Percentiles rank a stretch among this genome's conserved stretches.
Evolutionary conservation across 2,329 filamentous ascomycete species (phyloP).

Genomic region (Corinectria fuckeliana): DNA sequence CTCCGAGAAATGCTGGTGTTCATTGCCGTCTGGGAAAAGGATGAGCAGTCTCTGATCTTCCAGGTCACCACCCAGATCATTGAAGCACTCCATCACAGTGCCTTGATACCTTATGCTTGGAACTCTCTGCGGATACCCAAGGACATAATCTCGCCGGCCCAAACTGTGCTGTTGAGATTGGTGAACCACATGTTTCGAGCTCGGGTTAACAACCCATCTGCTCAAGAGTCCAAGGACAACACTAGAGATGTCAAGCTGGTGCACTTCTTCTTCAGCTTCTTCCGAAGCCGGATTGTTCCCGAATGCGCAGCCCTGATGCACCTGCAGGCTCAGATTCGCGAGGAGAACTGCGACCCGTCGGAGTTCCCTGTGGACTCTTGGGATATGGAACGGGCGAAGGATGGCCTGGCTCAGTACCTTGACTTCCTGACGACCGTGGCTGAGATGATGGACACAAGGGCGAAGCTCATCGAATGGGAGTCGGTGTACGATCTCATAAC

Average conservation of each 20-base stretch:
- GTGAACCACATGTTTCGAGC: conserved; percentile 86
- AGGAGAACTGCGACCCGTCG: conserved; percentile 74
- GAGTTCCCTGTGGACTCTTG: conserved; percentile 95
- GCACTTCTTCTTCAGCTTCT: conserved; percentile 91
- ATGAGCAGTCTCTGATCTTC: conserved; percentile 92
- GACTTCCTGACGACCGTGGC: conserved; percentile 92
- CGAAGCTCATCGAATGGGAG: conserved; percentile 90
- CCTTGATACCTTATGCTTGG: conserved; percentile 90
- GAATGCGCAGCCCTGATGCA: conserved; percentile 95
- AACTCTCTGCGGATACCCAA: conserved; percentile 90
- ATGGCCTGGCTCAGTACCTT: conserved; percentile 91
- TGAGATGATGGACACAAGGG: conserved; percentile 82
- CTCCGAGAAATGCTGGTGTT: conserved; percentile 92
- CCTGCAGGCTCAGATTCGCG: conserved; percentile 87
- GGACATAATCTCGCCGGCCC: conserved; percentile 93
- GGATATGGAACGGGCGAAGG: conserved; percentile 97
- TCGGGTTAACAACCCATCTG: conserved; percentile 50
- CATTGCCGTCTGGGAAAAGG: conserved; percentile 95
- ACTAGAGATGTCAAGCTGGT: conserved; percentile 68
- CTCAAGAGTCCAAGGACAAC: conserved; percentile 58
- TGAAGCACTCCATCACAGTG: conserved; percentile 88
- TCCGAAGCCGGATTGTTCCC: conserved; percentile 89
- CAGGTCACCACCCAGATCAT: conserved; percentile 97
- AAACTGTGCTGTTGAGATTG: conserved; percentile 90
- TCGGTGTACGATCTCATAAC: conserved; percentile 88